Evolutionary conservation across 495 filamentous ascomycete genomes (phyloP), one percentile per base, ranked within the genome.

Genomic region (Trypethelium eluteriae): DNA sequence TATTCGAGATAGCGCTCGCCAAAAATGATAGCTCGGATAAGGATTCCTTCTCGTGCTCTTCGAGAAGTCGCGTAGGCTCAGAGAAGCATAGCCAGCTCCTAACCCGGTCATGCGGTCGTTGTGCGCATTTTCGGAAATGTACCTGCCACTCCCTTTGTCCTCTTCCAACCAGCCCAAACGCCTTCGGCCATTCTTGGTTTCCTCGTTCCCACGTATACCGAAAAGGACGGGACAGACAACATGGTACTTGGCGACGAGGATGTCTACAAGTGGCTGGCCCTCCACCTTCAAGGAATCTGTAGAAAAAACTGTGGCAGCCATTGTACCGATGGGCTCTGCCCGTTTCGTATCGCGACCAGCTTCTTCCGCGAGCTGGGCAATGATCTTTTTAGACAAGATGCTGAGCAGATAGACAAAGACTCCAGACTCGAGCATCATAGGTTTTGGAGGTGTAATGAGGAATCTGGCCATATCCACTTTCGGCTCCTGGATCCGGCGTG

Each of bases 231-330:
- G 93, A 71, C 92, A 96, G 36, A 84, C 81, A 4, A 87, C 80
- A 49, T 90, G 86, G 68, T 90, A 88, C 74, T 98, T 96, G 38
- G 94, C 92, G 73, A 95, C 84, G 32, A 98, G 76, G 63, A 98
- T 89, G 69, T 97, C 93, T 53, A 92, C 88, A 69, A 98, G 79
- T n/a, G 71, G 69, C 10, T 62, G 57, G 2, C 88, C 90, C 38
- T 89, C 83, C 82, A 88, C 91, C 18, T 81, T 77, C 70, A 91
- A 88, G 0, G 81, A 76, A 0, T 84, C 78, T 25, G 82, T 78
- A 2, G 91, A 86, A 72, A 96, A 93, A 34, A 93, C 84, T 59
- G 86, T 84, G 18, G 86, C 87, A 0, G 87, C 81, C 25, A 92
- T 76, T 41, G 95, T 82, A 44, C 94, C 95, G 62, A 98, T 80